These are phyloP conservation scores for Diaporthe australafricana DNA, from an alignment of 2,329 filamentous ascomycete species.

Conservation along the genomic window DNA sequence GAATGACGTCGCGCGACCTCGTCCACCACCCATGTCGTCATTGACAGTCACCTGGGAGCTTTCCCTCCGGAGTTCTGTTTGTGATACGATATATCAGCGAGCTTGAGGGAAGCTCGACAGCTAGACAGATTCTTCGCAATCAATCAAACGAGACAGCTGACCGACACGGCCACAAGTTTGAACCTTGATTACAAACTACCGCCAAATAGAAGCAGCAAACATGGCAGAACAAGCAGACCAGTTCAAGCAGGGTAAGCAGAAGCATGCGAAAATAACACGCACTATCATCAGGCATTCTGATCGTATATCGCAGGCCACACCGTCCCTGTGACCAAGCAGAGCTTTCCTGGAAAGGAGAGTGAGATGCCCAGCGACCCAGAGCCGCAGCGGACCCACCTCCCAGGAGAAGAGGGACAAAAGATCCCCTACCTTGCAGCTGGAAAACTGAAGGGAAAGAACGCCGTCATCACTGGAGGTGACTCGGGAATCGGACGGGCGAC, in stretches of 20 bases:
- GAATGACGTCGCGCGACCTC: conserved; percentile 35
- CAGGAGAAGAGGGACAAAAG: conserved; percentile 69
- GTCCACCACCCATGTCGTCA: conserved; percentile 33
- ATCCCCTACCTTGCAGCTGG: conserved; percentile 79
- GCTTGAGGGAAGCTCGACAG: neutral
- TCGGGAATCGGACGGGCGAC: conserved; percentile 82
- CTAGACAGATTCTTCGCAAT: neutral
- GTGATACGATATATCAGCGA: neutral
- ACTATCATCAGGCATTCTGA: neutral
- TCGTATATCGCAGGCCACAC: conserved; percentile 47
- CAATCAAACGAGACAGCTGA: neutral
- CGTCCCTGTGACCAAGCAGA: conserved; percentile 54
- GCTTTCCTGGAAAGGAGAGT: conserved; percentile 56
- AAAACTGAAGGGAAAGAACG: conserved; percentile 80
- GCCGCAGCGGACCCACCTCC: conserved; percentile 44
- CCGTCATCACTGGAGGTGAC: conserved; percentile 85
- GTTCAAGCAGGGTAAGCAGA: conserved; percentile 48
- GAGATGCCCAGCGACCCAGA: conserved; percentile 70
- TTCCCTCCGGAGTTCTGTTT: conserved; percentile 6
- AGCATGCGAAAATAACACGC: neutral
- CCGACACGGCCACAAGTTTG: neutral
- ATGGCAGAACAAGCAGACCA: conserved; percentile 43
- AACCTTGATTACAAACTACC: neutral
- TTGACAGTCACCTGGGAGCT: conserved; percentile 26
- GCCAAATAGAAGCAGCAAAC: neutral